Evolutionary conservation across 345 rosid genomes (phyloP), one percentile per base, ranked within the genome.

Genomic region (Lumnitzera littorea): DNA sequence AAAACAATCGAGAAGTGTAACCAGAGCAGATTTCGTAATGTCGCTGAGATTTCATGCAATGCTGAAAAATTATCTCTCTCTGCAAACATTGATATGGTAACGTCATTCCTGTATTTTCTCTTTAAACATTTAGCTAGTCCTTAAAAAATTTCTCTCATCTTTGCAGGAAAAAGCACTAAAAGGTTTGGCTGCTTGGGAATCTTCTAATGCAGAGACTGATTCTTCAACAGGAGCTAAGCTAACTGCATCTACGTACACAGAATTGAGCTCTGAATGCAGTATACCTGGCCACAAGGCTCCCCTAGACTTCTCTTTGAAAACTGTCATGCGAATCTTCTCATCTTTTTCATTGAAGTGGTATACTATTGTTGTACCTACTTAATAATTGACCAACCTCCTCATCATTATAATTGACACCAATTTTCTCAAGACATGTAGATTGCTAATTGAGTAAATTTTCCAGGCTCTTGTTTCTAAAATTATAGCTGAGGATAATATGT

Each of bases 261-360:
- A 63, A 53, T 73, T 84, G 54, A 53, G 76, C 56, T 78, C 80
- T 43, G 91, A 90, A 64, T 83, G 74, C 67, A 66, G 70, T 48
- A 23, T 86, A 53, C 57, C 82, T 59, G 84, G 92, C 62, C 69
- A 61, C 67, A 84, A 77, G 72, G 79, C 76, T 71, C 99, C 99
- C 54, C 72, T 90, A 48, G 99, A 94, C 74, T 78, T 88, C 65
- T 86, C 97, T 68, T 53, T 94, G 88, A 94, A 94, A 81, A 90
- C 91, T 27, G 75, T 60, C 65, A 71, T 82, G 72, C 78, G 81
- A 46, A 69, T 94, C 69, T 74, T 78, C 57, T 78, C 84, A 68
- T 72, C 85, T 52, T 82, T 79, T 61, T 78, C 97, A 9, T 69
- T 78, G 51, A 88, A 76, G 76, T 74, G 95, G 99, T 90, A 66